Conservation (phyloP, 177 flowering plant genomes). For the Vitis hybrid region DNA sequence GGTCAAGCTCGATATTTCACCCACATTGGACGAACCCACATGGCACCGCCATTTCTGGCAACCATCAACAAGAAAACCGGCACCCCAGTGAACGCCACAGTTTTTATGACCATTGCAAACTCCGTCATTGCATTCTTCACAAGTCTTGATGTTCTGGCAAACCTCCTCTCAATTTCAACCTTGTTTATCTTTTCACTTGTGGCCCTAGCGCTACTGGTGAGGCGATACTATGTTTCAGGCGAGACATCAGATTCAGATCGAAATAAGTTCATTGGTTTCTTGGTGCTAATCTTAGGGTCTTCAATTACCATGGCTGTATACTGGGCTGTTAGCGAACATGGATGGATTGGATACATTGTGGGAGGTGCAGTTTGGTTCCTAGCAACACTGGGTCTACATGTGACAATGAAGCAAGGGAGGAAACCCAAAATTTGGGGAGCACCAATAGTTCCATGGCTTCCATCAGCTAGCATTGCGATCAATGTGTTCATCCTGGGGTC, state of each 20-base stretch:
- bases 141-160: conserved; percentile 29
- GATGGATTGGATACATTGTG: conserved; percentile 30
- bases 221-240: conserved; percentile 34
- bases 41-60: conserved; percentile 38
- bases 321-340: conserved; percentile 24
- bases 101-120: conserved; percentile 25
- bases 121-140: conserved; percentile 34
- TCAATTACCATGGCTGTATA: conserved; percentile 21
- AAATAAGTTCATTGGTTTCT: conserved; percentile 24
- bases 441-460: conserved; percentile 40
- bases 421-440: conserved; percentile 40
- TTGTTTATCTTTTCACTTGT: conserved; percentile 35
- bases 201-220: conserved; percentile 31
- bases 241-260: conserved; percentile 25
- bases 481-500: conserved; percentile 39
- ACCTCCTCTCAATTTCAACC: conserved; percentile 37
- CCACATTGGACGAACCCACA: conserved; percentile 39
- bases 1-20: conserved; percentile 41
- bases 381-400: conserved; percentile 24
- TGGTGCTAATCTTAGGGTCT: conserved; percentile 26
- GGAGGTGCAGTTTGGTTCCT: conserved; percentile 28
- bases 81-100: conserved; percentile 32
- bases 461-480: conserved; percentile 26
- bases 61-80: conserved; percentile 28
- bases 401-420: conserved; percentile 18